Base-by-base conservation (phyloP, 768 basidiomycete genomes). In the Pulveroboletus ravenelii region DNA sequence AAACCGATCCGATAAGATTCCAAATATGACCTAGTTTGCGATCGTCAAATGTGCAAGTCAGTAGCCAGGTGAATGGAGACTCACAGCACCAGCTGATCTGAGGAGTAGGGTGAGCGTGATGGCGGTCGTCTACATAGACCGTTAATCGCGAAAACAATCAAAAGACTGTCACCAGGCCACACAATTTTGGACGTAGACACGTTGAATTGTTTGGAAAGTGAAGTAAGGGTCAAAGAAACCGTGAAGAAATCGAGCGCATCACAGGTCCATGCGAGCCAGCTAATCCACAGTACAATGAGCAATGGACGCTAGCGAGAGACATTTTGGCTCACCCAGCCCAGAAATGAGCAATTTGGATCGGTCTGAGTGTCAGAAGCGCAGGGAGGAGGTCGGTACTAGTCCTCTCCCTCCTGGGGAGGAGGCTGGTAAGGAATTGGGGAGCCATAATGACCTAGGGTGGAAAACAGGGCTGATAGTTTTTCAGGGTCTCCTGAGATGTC, bases 31-130 rank as follows among this genome's bases (percentile, higher is more conserved):
- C 71, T 71, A 15, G 14, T 6, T 27, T 36, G 20, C n/a, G 34
- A 32, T n/a, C 18, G 37, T 45, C 13, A 56, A 34, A 15, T 31
- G 14, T 27, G 25, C 25, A 18, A n/a, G 3, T 1, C 10, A 5
- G 14, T 35, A 23, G 3, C 9, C 0, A 31, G 14, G 31, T 18
- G 40, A 44, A 31, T 10, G 45, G 20, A 5, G 6, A 35, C 77
- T 62, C 36, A 77, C 85, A 37, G 88, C 87, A 31, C 87, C 88
- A 45, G 79, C 72, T 5, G 89, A 87, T 52, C 94, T 82, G 75
- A 97, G 87, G n/a, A 98, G 80, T 1, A 98, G 76, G 0, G 94
- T 96, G 43, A 96, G 76, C 6, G 94, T 96, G 63, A 98, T 93
- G 5, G 90, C 79, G 17, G 84, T 83, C 42, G 89, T 89, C 77